Percentiles rank a stretch among this genome's conserved stretches.
These are phyloP conservation scores for Cytospora piceae DNA, from an alignment of 2,329 filamentous ascomycete genomes.

Conservation along the genomic window DNA sequence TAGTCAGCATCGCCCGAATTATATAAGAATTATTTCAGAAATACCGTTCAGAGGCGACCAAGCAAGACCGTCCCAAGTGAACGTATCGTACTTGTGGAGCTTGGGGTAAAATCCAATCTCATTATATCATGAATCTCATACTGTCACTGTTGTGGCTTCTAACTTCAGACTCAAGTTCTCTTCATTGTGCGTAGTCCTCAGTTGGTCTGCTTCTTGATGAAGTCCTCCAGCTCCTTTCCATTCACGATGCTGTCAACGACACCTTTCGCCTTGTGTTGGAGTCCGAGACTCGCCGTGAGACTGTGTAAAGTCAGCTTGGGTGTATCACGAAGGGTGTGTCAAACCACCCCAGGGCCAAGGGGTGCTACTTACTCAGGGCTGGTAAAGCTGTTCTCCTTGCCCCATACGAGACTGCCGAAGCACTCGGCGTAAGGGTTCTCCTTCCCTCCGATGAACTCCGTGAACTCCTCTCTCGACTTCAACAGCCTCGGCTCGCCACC, in stretches of 20 bases:
- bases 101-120: too few relatives aligned
- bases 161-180: neutral
- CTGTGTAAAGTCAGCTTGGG: slow-evolving; percentile 5
- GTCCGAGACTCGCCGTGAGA: slow-evolving; percentile 24
- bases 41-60: too few relatives aligned
- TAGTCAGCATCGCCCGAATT: neutral
- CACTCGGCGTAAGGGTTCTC: slow-evolving; percentile 28
- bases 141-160: neutral
- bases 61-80: too few relatives aligned
- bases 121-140: neutral
- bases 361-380: slow-evolving; percentile 26
- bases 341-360: neutral
- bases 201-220: slow-evolving; percentile 25
- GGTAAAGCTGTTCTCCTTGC: slow-evolving; percentile 29
- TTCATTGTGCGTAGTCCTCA: neutral
- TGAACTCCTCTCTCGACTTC: slow-evolving; percentile 25
- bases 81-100: too few relatives aligned
- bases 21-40: too few relatives aligned
- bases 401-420: slow-evolving; percentile 25
- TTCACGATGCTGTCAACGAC: slow-evolving; percentile 30
- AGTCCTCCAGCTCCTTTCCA: slow-evolving; percentile 27
- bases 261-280: slow-evolving; percentile 29
- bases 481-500: slow-evolving; percentile 21
- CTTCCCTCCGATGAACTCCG: slow-evolving; percentile 27
- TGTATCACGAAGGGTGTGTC: neutral